Base-by-base conservation (phyloP, 495 filamentous ascomycete genomes). In the Hypoxylon rickii region DNA sequence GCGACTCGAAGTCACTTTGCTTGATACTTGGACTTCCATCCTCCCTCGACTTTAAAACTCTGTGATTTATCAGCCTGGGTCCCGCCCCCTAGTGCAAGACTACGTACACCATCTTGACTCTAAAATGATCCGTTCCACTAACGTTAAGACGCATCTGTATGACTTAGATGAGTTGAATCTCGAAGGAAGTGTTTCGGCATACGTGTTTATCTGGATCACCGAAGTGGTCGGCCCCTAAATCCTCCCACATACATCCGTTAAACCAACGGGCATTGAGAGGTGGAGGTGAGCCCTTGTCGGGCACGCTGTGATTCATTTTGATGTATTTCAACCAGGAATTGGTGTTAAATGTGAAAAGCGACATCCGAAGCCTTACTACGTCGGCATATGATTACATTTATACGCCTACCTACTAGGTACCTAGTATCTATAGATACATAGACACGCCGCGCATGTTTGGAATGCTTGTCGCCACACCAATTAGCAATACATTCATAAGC, bases 101-200 rank as follows among this genome's bases (percentile, higher is more conserved):
- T 12, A 18, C 46, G 2, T 49, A 49, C 46, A 49, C 36, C 7
- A 29, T 40, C 7, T 49, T 21, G 34, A 49, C 16, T 18, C 13
- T 33, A 40, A 29, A 39, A 2, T 19, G 31, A 18, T 26, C 4
- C 7, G 12, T 16, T 18, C 34, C 16, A 19, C 12, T 8, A 7
- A 37, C 6, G 8, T 16, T 8, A 4, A 37, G 7, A 13, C 13
- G 32, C 16, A 1, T n/a, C 34, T 49, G 12, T 10, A 39, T 26
- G 12, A 18, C 20, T 19, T 49, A 1, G 40, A 20, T 19, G 12
- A 32, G 31, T 17, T 13, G 13, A 7, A 44, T 24, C 39, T n/a
- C 12, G 1, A 37, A 6, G 12, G 32, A 12, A 13, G n/a, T n/a
- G 3, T 13, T 34, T n/a, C 7, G 12, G 3, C 32, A 7, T 34